Percentiles rank a stretch among this genome's conserved stretches.
These are phyloP conservation scores for Trametes versicolor DNA, from an alignment of 1,284 basidiomycete species.

Conservation along the genomic window DNA sequence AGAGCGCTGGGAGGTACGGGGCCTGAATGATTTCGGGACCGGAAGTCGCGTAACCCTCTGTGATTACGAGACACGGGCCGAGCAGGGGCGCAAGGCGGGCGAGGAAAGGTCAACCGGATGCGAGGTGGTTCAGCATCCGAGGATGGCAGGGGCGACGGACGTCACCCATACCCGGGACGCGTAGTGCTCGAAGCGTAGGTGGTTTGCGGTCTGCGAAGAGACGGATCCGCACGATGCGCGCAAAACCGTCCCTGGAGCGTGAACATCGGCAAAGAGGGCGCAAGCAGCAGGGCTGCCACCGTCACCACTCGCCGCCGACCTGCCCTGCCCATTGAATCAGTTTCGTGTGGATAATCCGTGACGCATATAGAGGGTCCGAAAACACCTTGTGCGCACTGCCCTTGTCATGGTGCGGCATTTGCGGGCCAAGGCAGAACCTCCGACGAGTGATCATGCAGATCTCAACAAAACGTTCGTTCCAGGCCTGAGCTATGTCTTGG, in stretches of 20 bases:
- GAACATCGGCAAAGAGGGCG: background rate
- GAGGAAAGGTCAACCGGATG: background rate
- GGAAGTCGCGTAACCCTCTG: background rate
- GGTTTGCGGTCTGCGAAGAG: background rate
- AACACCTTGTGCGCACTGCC: background rate
- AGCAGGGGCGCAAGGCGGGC: background rate
- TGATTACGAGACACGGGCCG: background rate
- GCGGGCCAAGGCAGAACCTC: background rate
- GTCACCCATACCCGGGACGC: background rate
- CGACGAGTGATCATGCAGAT: background rate
- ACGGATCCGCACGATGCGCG: background rate
- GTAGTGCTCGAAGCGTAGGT: background rate
- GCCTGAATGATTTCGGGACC: conserved; percentile 6
- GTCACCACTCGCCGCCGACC: background rate
- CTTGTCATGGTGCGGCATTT: background rate
- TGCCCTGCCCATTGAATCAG: background rate
- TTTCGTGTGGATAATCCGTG: background rate
- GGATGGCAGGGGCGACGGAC: conserved; percentile 1
- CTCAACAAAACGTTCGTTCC: too few species aligned
- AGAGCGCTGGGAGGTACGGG: background rate
- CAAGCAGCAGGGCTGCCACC: background rate
- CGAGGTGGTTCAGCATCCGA: conserved; percentile 12
- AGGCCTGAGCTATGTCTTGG: background rate
- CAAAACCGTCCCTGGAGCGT: background rate
- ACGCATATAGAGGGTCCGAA: background rate